These are phyloP conservation scores for Hypoxylon sp. DNA, from an alignment of 2,329 filamentous ascomycete species.

Conservation along the genomic window DNA sequence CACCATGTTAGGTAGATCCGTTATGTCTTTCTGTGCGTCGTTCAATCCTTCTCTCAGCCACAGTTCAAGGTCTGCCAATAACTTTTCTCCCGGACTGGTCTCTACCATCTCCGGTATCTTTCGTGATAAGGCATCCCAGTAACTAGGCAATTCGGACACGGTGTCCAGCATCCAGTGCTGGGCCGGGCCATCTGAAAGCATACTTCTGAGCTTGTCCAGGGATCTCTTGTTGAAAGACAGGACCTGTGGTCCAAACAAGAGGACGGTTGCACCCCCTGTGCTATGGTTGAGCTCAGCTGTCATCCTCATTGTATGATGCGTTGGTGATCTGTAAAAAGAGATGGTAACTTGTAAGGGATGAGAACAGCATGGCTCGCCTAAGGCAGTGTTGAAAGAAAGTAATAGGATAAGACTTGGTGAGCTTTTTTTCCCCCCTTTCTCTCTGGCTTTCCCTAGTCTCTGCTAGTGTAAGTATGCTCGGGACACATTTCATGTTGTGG, in stretches of 20 bases:
- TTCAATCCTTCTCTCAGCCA: neutral
- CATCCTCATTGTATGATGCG: neutral
- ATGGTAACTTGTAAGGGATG: neutral
- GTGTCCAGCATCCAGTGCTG: neutral
- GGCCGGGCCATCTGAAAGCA: neutral
- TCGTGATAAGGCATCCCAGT: neutral
- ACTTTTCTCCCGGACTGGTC: neutral
- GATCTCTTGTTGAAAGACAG: neutral
- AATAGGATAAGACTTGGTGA: neutral
- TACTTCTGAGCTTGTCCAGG: neutral
- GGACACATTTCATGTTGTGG: neutral
- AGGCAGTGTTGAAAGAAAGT: neutral
- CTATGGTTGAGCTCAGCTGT: neutral
- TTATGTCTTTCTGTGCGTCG: neutral
- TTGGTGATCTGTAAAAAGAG: neutral
- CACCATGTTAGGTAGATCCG: neutral
- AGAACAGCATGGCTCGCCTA: neutral
- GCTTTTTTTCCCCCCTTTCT: neutral
- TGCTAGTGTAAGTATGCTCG: neutral
- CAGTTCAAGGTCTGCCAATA: neutral
- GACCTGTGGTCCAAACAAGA: conserved; percentile 1
- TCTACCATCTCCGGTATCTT: neutral
- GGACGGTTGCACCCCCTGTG: neutral
- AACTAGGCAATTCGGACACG: neutral
- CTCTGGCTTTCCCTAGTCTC: neutral